Evolutionary conservation across 768 basidiomycete species (phyloP).

Genomic region (Psilocybe sp.): DNA sequence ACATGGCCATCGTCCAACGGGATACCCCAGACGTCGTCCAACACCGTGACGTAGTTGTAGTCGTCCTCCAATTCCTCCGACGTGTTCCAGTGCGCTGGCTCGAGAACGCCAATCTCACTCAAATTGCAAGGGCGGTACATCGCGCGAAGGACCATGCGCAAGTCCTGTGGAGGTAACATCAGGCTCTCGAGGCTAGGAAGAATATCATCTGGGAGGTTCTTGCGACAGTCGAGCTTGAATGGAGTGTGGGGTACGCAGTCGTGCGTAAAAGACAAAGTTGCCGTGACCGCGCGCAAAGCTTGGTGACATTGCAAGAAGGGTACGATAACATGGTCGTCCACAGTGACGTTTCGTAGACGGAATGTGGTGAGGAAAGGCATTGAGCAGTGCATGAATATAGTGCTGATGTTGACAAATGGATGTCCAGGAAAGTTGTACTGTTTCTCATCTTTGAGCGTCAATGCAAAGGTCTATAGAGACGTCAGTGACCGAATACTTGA

Average conservation of each 20-base stretch:
- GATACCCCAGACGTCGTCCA: conserved; percentile 15
- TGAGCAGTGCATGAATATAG: conserved; percentile 6
- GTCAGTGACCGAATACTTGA: background rate
- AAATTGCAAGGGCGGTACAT: conserved; percentile 8
- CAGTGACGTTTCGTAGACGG: conserved; percentile 9
- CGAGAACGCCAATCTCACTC: conserved; percentile 1
- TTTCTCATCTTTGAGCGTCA: conserved; percentile 11
- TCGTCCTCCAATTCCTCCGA: conserved; percentile 1
- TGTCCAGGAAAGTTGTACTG: conserved; percentile 8
- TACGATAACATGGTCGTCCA: conserved; percentile 8
- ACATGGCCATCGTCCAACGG: background rate
- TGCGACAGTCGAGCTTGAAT: conserved; percentile 6
- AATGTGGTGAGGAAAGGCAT: conserved; percentile 8
- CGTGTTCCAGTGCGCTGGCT: conserved; percentile 12
- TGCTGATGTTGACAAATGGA: conserved; percentile 12
- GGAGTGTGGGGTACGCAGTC: conserved; percentile 5
- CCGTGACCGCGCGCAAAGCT: conserved; percentile 7
- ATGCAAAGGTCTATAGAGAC: conserved; percentile 6
- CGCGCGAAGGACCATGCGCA: conserved; percentile 4
- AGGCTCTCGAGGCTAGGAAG: conserved; percentile 7
- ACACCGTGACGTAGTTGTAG: conserved; percentile 6
- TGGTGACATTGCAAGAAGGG: conserved; percentile 11
- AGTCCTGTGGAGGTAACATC: background rate
- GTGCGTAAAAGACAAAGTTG: conserved; percentile 4
- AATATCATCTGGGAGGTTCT: background rate